Evolutionary conservation across 164 flowering plant genomes (phyloP).

Genomic region (Euptelea pleiosperma): DNA sequence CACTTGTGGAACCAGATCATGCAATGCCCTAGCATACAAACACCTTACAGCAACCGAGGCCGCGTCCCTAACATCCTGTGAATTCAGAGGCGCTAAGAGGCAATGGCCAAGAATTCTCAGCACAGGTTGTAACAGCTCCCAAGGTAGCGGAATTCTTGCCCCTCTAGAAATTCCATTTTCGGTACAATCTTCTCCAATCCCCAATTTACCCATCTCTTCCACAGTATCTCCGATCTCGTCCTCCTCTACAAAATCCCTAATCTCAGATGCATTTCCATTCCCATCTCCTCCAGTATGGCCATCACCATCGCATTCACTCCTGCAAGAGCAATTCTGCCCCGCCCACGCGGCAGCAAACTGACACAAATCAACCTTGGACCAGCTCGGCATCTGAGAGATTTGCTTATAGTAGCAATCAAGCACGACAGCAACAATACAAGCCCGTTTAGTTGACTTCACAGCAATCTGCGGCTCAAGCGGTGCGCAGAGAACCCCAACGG

Average conservation of each 20-base stretch:
- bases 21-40: constrained; percentile 83
- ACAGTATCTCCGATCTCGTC: constrained; percentile 29
- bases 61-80: constrained; percentile 68
- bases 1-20: constrained; percentile 84
- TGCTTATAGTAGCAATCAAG: constrained; percentile 73
- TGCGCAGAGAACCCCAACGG: constrained; percentile 41
- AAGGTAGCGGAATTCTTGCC: constrained; percentile 77
- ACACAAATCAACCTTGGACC: constrained; percentile 84
- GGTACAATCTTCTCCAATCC: constrained; percentile 21
- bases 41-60: constrained; percentile 75
- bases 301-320: constrained; percentile 21
- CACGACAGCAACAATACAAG: constrained; percentile 63
- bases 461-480: constrained; percentile 83
- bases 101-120: constrained; percentile 88
- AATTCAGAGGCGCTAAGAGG: constrained; percentile 69
- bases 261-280: constrained; percentile 7
- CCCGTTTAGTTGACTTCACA: constrained; percentile 83
- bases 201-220: constrained; percentile 37
- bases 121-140: constrained; percentile 85
- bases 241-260: constrained; percentile 16
- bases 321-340: constrained; percentile 71
- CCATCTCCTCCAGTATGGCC: neutral
- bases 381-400: constrained; percentile 79
- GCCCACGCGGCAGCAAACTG: constrained; percentile 68
- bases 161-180: constrained; percentile 28